Evolutionary conservation across 1,284 basidiomycete genomes (phyloP).

Genomic region (Apiotrichum porosum): DNA sequence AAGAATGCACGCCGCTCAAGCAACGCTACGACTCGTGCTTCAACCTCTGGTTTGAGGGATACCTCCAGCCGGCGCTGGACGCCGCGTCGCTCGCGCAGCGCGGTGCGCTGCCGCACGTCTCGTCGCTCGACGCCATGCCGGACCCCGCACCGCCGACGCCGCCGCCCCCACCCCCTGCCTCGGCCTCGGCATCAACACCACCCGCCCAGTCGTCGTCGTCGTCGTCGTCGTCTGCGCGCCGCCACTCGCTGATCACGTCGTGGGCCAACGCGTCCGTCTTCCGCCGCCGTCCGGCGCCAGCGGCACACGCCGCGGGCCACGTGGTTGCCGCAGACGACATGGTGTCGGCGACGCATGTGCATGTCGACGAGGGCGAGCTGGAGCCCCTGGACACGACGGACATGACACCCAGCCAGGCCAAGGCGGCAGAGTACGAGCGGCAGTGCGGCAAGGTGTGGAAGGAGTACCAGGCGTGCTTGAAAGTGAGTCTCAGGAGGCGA

Average conservation of each 20-base stretch:
- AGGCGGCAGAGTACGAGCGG: constrained; percentile 71
- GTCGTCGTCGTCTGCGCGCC: constrained; percentile 1
- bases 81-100: constrained; percentile 5
- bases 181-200: neutral
- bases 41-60: constrained; percentile 93
- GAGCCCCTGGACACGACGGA: constrained; percentile 34
- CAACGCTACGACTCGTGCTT: constrained; percentile 88
- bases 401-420: constrained; percentile 41
- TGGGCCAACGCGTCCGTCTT: constrained; percentile 24
- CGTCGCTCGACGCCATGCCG: constrained; percentile 5
- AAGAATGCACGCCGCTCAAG: constrained; percentile 81
- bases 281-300: constrained; percentile 2
- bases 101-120: constrained; percentile 11
- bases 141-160: neutral
- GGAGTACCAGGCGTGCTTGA: constrained; percentile 72
- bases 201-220: constrained; percentile 3
- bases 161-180: neutral
- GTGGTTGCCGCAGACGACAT: constrained; percentile 13
- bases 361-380: constrained; percentile 2
- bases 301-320: neutral
- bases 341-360: constrained; percentile 13
- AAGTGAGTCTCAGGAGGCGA: constrained; percentile 51
- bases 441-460: constrained; percentile 77
- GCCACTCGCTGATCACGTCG: constrained; percentile 17
- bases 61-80: constrained; percentile 64